Evolutionary conservation across 176 grass and related monocot species (phyloP), one percentile per base, ranked within the genome.

Genomic region (Tillandsia fasciculata): DNA sequence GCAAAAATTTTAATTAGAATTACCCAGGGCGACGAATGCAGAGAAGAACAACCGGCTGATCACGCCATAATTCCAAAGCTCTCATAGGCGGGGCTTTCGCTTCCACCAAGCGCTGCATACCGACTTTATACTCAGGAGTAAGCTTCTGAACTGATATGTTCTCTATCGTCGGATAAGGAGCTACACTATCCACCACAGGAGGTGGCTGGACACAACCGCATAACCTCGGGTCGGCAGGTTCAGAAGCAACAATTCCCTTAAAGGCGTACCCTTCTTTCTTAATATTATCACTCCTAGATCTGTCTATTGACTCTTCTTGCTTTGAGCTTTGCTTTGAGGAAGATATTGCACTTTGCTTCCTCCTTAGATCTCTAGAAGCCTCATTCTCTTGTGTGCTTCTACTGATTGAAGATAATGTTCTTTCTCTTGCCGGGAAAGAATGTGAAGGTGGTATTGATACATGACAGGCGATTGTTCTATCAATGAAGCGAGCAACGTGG

Each of bases 141-240:
- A 63, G 18, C 58, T 63, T 63, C 58, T 63, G 58, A 63, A 63
- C 58, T 11, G 58, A 63, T 17, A 63, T 63, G 58, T 26, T 63
- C 24, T 63, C 58, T 26, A 63, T 63, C 9, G 58, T 10, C 5
- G 18, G 23, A 24, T 63, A 63, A 22, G 58, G 58, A 63, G 58
- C 58, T 3, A 63, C 58, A 26, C 24, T 10, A 22, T 63, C 58
- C 58, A 63, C 58, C 24, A 63, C 11, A 22, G 18, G 58, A 63
- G 58, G 58, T 10, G 58, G 58, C 24, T 63, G 58, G 58, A 63
- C 10, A 2, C 58, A 63, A 63, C 58, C 58, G 24, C 58, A 63
- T 63, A 63, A 24, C 58, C 58, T 63, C 23, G 58, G 58, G 1
- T 63, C 58, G 0, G 58, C 58, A 63, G 58, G 58, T 63, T 63